Conservation (phyloP, 441 rosid genomes). For the Gossypium gossypioides region DNA sequence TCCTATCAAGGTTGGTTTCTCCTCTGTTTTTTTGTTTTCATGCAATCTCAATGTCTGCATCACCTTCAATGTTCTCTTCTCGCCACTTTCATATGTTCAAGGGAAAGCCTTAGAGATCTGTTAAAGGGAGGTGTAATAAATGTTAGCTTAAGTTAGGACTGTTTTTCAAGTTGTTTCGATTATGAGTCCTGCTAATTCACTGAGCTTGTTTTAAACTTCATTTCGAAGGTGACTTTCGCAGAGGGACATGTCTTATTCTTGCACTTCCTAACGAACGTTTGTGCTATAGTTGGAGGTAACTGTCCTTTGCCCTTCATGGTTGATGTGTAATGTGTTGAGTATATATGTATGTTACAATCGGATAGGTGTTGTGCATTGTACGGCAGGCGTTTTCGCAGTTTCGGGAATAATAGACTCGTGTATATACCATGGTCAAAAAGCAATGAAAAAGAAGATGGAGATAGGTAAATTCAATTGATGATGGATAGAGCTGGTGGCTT, state of each 20-base stretch:
- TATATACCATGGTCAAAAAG: conserved; percentile 82
- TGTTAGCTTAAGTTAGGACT: not conserved
- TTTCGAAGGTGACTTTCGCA: conserved; percentile 67
- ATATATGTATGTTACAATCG: too few species aligned
- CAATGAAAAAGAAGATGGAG: conserved; percentile 94
- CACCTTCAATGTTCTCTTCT: not conserved
- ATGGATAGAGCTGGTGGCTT: conserved; percentile 1
- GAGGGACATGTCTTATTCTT: conserved; percentile 76
- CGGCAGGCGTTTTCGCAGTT: conserved; percentile 74
- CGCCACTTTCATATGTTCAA: too few species aligned
- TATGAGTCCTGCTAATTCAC: not conserved
- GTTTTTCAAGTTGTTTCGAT: not conserved
- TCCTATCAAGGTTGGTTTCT: conserved; percentile 68
- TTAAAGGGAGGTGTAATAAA: not conserved
- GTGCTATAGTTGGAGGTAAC: conserved; percentile 89
- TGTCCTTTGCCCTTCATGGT: not conserved
- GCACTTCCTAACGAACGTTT: conserved; percentile 83
- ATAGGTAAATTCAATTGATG: conserved; percentile 77
- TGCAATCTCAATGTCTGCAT: not conserved
- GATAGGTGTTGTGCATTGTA: too few species aligned
- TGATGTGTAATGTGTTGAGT: too few species aligned
- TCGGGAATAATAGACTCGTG: conserved; percentile 89
- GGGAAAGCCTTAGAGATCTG: too few species aligned
- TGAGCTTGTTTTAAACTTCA: conserved; percentile 6
- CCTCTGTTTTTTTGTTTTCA: not conserved